Conservation (phyloP, 306 rosid species). For the Luffa aegyptiaca region DNA sequence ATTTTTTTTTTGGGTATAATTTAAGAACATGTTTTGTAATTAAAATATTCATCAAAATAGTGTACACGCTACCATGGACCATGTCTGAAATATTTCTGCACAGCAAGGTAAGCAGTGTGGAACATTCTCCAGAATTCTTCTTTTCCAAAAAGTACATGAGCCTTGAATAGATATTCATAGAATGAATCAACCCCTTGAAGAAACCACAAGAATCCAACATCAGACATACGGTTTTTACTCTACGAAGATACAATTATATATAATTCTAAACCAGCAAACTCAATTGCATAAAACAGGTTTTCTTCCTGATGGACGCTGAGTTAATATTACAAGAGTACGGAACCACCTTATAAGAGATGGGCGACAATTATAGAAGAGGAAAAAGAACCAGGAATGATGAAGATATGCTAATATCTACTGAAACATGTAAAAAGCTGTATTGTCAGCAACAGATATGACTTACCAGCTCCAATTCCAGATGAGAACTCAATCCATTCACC, state of each 20-base stretch:
- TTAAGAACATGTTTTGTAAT: background rate
- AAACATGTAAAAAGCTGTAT: background rate
- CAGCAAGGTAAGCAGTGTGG: slow-evolving; percentile 44
- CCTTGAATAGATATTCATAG: slow-evolving; percentile 90
- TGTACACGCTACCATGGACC: slow-evolving; percentile 66
- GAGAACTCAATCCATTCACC: slow-evolving; percentile 91
- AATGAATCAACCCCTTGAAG: slow-evolving; percentile 93
- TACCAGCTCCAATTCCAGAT: slow-evolving; percentile 96
- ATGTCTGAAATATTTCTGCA: slow-evolving; percentile 67
- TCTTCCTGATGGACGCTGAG: background rate
- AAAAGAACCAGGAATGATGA: background rate
- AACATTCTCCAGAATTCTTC: slow-evolving; percentile 60
- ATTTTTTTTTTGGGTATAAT: background rate
- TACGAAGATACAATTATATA: slow-evolving; percentile 12
- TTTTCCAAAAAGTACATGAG: slow-evolving; percentile 64
- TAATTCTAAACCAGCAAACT: background rate
- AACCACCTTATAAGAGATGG: background rate
- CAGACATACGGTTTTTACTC: slow-evolving; percentile 22
- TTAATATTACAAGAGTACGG: background rate
- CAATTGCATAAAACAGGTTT: slow-evolving; percentile 12
- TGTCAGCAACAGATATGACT: slow-evolving; percentile 8
- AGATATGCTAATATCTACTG: background rate
- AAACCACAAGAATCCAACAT: slow-evolving; percentile 25
- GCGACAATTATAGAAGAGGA: background rate
- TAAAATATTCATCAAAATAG: slow-evolving; percentile 4